Evolutionary conservation across 768 basidiomycete genomes (phyloP).

Genomic region (Sporobolomyces roseus): DNA sequence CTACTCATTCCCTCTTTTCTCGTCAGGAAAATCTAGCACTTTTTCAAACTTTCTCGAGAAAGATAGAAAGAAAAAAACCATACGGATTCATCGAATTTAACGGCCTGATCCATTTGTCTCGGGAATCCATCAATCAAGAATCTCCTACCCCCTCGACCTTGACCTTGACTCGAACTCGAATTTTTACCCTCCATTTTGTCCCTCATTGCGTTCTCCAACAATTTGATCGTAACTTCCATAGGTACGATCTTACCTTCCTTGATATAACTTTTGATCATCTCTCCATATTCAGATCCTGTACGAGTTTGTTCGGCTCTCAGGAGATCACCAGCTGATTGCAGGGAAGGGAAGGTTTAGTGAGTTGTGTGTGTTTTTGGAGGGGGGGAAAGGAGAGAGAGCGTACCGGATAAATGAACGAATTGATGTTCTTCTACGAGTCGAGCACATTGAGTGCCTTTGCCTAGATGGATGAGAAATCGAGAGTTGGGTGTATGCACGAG

Average conservation of each 20-base stretch:
- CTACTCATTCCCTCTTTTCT: constrained; percentile 16
- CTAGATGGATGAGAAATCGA: constrained; percentile 50
- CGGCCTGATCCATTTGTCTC: constrained; percentile 95
- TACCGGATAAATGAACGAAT: constrained; percentile 91
- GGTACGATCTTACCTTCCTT: constrained; percentile 90
- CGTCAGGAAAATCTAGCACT: not conserved
- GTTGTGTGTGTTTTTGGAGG: not conserved
- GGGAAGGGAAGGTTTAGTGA: not conserved
- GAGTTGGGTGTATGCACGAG: constrained; percentile 8
- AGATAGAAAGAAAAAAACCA: constrained; percentile 43
- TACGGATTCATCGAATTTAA: constrained; percentile 82
- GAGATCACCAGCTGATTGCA: constrained; percentile 79
- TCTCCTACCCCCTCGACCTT: constrained; percentile 55
- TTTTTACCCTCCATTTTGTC: constrained; percentile 50
- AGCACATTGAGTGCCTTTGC: constrained; percentile 92
- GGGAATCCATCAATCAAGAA: constrained; percentile 98
- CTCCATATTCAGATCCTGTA: constrained; percentile 58
- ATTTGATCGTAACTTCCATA: constrained; percentile 92
- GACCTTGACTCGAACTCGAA: constrained; percentile 56
- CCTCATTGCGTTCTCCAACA: constrained; percentile 87
- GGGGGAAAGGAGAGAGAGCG: constrained; percentile 15
- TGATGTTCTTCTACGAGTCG: constrained; percentile 75
- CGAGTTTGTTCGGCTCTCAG: constrained; percentile 89
- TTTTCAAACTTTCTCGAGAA: not conserved
- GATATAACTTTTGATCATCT: constrained; percentile 81